A percentile compares a stretch with the other conserved stretches of the same genome.
phyloP scores from a whole-genome alignment of 179 eudicot genomes.

The Beta corolliflora region DNA sequence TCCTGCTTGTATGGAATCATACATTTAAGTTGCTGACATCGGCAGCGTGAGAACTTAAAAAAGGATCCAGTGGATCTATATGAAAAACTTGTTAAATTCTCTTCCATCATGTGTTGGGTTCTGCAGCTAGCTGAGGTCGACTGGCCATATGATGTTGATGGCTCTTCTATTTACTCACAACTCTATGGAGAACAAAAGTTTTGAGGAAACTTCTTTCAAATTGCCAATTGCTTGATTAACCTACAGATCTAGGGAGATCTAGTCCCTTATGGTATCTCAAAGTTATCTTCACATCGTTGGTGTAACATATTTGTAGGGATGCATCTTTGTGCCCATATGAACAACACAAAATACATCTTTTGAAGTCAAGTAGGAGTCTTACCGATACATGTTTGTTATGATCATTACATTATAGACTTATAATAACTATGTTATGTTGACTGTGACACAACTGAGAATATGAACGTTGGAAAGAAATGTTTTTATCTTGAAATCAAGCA shows the following conservation, averaged over 20 bases:
- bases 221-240: no score
- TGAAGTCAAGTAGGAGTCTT: not conserved
- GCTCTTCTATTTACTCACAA: no score
- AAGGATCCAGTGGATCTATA: no score
- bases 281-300: not conserved
- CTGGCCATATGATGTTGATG: no score
- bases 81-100: no score
- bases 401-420: not conserved
- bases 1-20: no score
- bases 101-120: no score
- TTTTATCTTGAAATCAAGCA: not conserved
- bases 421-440: not conserved
- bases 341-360: not conserved
- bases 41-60: no score
- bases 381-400: not conserved
- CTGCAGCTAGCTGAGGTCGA: no score
- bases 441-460: not conserved
- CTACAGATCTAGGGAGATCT: no score
- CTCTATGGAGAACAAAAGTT: not conserved
- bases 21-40: no score
- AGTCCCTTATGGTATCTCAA: not conserved
- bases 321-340: not conserved
- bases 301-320: not conserved
- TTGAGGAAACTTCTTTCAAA: no score
- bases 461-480: not conserved